Base-by-base conservation (phyloP, 2,329 filamentous ascomycete genomes). In the Hypocreales sp. region DNA sequence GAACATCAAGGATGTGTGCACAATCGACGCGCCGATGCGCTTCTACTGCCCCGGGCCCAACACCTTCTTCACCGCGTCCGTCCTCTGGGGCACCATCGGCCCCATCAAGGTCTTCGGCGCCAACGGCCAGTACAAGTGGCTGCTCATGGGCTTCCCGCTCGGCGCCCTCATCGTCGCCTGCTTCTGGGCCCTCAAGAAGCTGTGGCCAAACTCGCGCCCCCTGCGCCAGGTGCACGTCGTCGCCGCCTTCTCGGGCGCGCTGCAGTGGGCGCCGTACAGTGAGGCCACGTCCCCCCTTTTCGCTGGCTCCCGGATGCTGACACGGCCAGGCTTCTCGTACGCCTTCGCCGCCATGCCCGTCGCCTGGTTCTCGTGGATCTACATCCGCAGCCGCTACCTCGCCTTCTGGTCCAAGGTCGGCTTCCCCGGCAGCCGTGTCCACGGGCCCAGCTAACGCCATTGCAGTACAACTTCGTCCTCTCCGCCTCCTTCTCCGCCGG, bases 341-440 rank as follows among this genome's bases (percentile, higher is more conserved):
- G 40, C 56, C 19, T 58, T 53, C 50, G 59, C 58, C 4, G 51
- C 56, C 16, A 53, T 67, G 3, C 58, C 58, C 4, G 48, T 66
- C 10, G 60, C 56, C 5, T 61, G 48, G 43, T 34, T 59, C 22
- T 61, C 58, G 4, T 65, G 61, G 58, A 44, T 64, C 16, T 66
- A 55, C 38, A 40, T 62, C 32, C 58, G 55, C 37, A 41, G 42
- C 15, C 49, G 59, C 8, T 59, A 55, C 37, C 48, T 61, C 16
- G 53, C 43, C 4, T 56, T 64, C 36, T 67, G 64, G 61, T 53
- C 57, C 30, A 64, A 63, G 50, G 18, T 20, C 7, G 10, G 18
- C n/a, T 20, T 20, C 7, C 7, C 10, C 18, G 7, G 18, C 18
- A 7, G 18, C 10, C 10, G 18, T 20, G 7, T 20, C 10, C 10